Base-by-base conservation (phyloP, 345 rosid species). In the Psidium friedrichsthalianum region DNA sequence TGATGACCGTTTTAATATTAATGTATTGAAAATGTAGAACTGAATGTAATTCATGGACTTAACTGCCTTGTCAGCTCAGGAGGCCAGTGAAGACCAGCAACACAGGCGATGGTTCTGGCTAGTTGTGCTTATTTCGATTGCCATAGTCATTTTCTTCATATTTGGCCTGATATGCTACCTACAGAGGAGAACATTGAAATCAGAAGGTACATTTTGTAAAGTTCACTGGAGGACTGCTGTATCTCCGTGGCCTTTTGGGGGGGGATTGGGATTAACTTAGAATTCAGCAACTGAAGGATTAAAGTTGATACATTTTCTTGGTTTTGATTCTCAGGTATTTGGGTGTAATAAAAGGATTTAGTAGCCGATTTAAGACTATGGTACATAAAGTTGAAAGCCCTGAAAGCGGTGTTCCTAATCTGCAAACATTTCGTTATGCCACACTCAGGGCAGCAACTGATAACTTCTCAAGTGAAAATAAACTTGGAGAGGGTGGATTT, bases 401-500 rank as follows among this genome's bases (percentile, higher is more conserved):
- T 42, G 85, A 88, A 11, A 56, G 58, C 12, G 83, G 90, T 82
- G 86, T 81, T 27, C 86, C 84, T 47, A 83, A 32, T 78, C 84
- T 85, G 83, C 88, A 86, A 76, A 85, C 27, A 10, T 92, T 89
- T 84, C 84, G 85, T 55, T 89, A 87, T 32, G 85, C 74, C 10
- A 85, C 42, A 57, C 83, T 92, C 51, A 87, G 85, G 85, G 84
- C 56, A 74, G 92, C 94, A 44, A 92, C 94, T 25, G 27, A 89
- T 49, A 85, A 89, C 86, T 92, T 92, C 86, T 87, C 89, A 0
- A 32, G 64, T 22, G 88, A 83, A 86, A 92, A 90, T 56, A 86
- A 83, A 83, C 87, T 92, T 51, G 92, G 92, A 61, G 74, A 89
- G 84, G 94, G 92, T 81, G 94, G 92, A 22, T 92, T 83, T 86